These are phyloP conservation scores for Kodamaea restingae DNA, from an alignment of 805 yeast species.

Conservation along the genomic window DNA sequence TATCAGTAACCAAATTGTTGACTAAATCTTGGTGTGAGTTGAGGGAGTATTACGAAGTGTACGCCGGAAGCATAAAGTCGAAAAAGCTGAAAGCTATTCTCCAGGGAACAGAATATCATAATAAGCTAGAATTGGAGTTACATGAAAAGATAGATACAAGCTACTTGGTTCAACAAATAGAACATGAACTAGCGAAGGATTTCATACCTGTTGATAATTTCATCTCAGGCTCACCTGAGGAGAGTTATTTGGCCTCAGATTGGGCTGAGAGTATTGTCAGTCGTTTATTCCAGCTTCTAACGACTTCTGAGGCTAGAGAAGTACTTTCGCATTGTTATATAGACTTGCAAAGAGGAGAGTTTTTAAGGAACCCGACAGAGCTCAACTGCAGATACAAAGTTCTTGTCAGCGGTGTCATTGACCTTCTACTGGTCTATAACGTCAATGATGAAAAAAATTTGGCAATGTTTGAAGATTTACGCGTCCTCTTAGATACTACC, in stretches of 20 bases:
- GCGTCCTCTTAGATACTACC: constrained; percentile 14
- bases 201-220: constrained; percentile 2
- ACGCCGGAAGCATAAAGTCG: constrained; percentile 34
- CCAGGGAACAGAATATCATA: constrained; percentile 48
- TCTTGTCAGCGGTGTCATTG: constrained; percentile 63
- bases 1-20: constrained; percentile 58
- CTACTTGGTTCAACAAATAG: constrained; percentile 5
- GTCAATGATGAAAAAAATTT: constrained; percentile 12
- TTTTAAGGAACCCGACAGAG: background rate
- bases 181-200: background rate
- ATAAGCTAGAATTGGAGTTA: constrained; percentile 40
- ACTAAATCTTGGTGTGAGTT: constrained; percentile 70
- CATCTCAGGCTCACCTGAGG: constrained; percentile 10
- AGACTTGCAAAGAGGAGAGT: constrained; percentile 22
- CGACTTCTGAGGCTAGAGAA: constrained; percentile 57
- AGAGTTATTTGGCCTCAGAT: constrained; percentile 21
- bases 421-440: constrained; percentile 35
- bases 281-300: constrained; percentile 39
- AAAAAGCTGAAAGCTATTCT: constrained; percentile 37
- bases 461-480: constrained; percentile 23
- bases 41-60: constrained; percentile 48
- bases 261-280: constrained; percentile 42
- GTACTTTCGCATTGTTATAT: constrained; percentile 52
- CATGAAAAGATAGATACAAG: constrained; percentile 35
- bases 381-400: constrained; percentile 16